These are phyloP conservation scores for Auricularia heimuer DNA, from an alignment of 768 basidiomycete species.

Conservation along the genomic window DNA sequence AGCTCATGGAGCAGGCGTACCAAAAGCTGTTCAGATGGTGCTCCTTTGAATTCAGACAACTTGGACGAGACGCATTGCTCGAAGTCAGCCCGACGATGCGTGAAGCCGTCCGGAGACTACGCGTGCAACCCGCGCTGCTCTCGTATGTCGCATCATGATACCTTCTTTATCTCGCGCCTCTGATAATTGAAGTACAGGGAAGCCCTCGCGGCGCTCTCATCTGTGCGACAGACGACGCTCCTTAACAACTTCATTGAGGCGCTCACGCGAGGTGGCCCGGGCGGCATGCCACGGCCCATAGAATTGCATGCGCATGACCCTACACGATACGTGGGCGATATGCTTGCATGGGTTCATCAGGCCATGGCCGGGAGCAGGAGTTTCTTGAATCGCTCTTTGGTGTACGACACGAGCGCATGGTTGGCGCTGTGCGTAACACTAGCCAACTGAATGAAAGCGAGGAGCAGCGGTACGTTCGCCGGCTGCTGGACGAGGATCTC, in stretches of 20 bases:
- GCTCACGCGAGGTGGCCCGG: slow-evolving; percentile 78
- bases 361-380: slow-evolving; percentile 92
- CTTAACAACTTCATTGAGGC: slow-evolving; percentile 78
- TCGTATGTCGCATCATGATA: slow-evolving; percentile 33
- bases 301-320: slow-evolving; percentile 98
- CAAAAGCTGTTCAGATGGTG: slow-evolving; percentile 83
- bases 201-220: slow-evolving; percentile 62
- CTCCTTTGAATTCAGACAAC: slow-evolving; percentile 72
- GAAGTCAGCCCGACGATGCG: slow-evolving; percentile 58
- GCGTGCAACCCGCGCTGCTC: slow-evolving; percentile 67
- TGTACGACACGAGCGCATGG: slow-evolving; percentile 60
- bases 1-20: slow-evolving; percentile 80
- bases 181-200: slow-evolving; percentile 41
- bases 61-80: slow-evolving; percentile 62
- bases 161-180: background rate
- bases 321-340: slow-evolving; percentile 91
- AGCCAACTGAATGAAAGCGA: slow-evolving; percentile 33
- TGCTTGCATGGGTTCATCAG: slow-evolving; percentile 98
- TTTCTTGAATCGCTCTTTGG: slow-evolving; percentile 84
- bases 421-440: slow-evolving; percentile 56
- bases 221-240: slow-evolving; percentile 73
- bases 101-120: slow-evolving; percentile 65
- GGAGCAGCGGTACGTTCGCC: slow-evolving; percentile 70
- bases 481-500: slow-evolving; percentile 72
- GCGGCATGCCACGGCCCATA: slow-evolving; percentile 81